Evolutionary conservation across 108 stramenopile genomes (phyloP).

Genomic region (Bacterosira constricta): DNA sequence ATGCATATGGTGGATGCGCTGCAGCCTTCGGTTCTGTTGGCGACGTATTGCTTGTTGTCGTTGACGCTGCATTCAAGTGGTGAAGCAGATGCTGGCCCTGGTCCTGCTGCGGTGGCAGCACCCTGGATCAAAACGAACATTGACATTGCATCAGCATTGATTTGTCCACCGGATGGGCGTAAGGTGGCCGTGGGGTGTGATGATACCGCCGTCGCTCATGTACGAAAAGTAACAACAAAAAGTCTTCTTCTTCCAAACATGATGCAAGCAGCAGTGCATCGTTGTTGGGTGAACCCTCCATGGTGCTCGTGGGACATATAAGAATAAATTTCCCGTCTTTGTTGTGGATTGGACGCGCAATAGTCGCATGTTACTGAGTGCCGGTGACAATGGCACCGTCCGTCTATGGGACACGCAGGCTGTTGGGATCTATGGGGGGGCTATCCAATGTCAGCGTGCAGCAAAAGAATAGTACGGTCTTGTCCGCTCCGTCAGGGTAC

Average conservation of each 20-base stretch:
- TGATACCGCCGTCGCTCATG: conserved; percentile 67
- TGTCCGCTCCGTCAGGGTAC: conserved; percentile 91
- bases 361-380: conserved; percentile 80
- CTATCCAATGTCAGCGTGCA: conserved; percentile 39
- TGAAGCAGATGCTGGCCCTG: conserved; percentile 49
- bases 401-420: conserved; percentile 89
- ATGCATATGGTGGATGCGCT: conserved; percentile 61
- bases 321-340: conserved; percentile 90
- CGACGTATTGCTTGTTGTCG: conserved; percentile 56
- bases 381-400: conserved; percentile 86
- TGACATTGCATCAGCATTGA: conserved; percentile 75
- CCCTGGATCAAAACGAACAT: conserved; percentile 87
- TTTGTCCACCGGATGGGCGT: conserved; percentile 81
- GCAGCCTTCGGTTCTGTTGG: conserved; percentile 70
- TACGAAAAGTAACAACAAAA: conserved; percentile 27
- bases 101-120: conserved; percentile 25
- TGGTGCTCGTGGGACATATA: conserved; percentile 88
- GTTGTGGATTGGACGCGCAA: conserved; percentile 88
- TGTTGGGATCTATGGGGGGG: conserved; percentile 73
- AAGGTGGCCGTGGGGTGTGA: conserved; percentile 84
- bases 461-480: conserved; percentile 55
- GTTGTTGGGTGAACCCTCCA: conserved; percentile 42
- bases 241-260: conserved; percentile 8
- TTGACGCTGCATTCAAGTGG: not conserved
- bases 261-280: conserved; percentile 26